Evolutionary conservation across 2,329 filamentous ascomycete species (phyloP), one percentile per base, ranked within the genome.

Genomic region (Trichoderma sp.): DNA sequence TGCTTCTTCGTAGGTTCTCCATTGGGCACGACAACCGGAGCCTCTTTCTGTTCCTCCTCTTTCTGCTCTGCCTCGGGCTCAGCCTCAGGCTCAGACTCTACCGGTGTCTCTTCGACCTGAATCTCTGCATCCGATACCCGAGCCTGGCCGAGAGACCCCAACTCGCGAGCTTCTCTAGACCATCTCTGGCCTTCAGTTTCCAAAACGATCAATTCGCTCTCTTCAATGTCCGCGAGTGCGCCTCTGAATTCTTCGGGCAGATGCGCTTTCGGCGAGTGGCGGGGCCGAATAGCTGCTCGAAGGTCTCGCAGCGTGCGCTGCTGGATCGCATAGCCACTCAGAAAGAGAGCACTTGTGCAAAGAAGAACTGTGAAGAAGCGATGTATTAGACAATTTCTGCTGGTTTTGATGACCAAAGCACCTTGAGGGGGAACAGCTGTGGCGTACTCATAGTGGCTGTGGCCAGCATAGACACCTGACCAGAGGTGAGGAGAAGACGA

Each of bases 251-350:
- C 81, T 69, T 86, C 84, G 0, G 86, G 85, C 1, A 87, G 77
- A 75, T 84, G 83, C 56, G 83, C 80, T 70, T 83, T 82, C 6
- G 84, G 84, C 1, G 81, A 82, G 72, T 84, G 77, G 62, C 76
- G 76, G 5, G 80, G 80, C 73, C 86, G 86, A 75, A 97, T 90
- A 21, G 92, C 92, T 68, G 85, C 83, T 75, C 95, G 92, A 37
- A 97, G 86, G 74, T 91, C 90, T 71, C 87, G 87, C 5, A 97
- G 88, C 0, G 93, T 96, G 74, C 93, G 89, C 79, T 97, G 94
- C 76, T 97, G 94, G 65, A 97, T 86, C 3, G 90, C 87, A 79
- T 96, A 97, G 75, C 94, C 94, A 63, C 92, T 93, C 37, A 97
- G 84, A 79, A 97, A 97, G 31, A 97, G 88, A 5, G 94, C 87